Evolutionary conservation across 2,329 filamentous ascomycete species (phyloP), one percentile per base, ranked within the genome.

Genomic region (Stachybotrys chartarum): DNA sequence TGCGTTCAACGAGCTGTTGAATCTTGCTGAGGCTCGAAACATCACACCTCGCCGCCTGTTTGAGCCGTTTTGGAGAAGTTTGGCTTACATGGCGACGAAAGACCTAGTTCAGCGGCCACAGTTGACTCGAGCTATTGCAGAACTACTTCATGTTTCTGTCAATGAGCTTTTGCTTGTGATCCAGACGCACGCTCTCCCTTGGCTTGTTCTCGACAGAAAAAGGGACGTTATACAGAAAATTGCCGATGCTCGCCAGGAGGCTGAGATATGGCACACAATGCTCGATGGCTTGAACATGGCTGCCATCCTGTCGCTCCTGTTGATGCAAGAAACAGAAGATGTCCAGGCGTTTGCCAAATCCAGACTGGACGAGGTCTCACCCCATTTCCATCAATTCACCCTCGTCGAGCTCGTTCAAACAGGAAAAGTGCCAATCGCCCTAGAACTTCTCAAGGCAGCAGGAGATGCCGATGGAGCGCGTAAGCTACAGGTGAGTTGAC

Each of bases 41-140:
- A 77, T 83, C 44, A 86, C 83, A 1, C 80, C 86, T 2, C 78
- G 81, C 31, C 83, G 85, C 16, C 75, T 99, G 0, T 86, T 97
- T 55, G 84, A 86, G 55, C 91, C 93, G 1, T 97, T 91, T 69
- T 97, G 93, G 92, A 84, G 85, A 60, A 93, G 83, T 32, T 78
- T 99, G 49, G 92, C 91, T 0, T 87, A 93, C 57, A 82, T 86
- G 52, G 86, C 90, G 2, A 87, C 94, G 31, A 93, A 91, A 67
- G 90, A 96, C 63, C 80, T 97, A 58, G 79, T 87, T 24, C 79
- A 82, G 51, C 83, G 87, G 50, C 93, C 94, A n/a, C 90, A 94
- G 63, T 88, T 92, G 65, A 87, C 86, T 50, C 85, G 89, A 55
- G 80, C 88, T 49, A 79, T 97, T 51, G 90, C 91, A 30, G 91